Conservation (phyloP, 768 basidiomycete genomes). For the Lentinula lateritia region DNA sequence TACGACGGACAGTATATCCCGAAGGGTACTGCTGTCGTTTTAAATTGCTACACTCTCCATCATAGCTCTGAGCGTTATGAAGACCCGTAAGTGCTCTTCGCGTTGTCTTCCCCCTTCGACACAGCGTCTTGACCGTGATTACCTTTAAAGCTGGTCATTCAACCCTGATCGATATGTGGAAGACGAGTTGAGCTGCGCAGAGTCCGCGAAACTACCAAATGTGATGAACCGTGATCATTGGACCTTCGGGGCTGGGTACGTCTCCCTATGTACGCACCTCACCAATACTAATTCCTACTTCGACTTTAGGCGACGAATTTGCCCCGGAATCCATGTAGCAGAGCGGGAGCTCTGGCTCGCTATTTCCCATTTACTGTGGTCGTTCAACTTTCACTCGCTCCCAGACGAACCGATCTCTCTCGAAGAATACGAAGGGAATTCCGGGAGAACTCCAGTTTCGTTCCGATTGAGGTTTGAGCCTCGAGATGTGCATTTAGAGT, state of each 20-base stretch:
- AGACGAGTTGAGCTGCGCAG: slow-evolving; percentile 20
- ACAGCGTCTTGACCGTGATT: not conserved
- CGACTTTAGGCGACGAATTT: slow-evolving; percentile 19
- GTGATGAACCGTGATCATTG: slow-evolving; percentile 28
- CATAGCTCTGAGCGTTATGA: slow-evolving; percentile 22
- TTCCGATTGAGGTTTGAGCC: slow-evolving; percentile 16
- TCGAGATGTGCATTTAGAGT: slow-evolving; percentile 9
- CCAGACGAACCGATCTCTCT: slow-evolving; percentile 26
- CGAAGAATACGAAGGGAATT: slow-evolving; percentile 27
- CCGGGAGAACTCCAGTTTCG: slow-evolving; percentile 25
- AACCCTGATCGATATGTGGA: slow-evolving; percentile 30
- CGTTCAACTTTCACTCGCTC: slow-evolving; percentile 20
- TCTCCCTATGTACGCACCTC: not conserved
- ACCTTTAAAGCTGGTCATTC: slow-evolving; percentile 9
- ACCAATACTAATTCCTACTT: no score
- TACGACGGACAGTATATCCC: slow-evolving; percentile 27
- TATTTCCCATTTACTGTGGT: slow-evolving; percentile 29
- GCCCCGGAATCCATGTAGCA: slow-evolving; percentile 27
- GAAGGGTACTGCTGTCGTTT: slow-evolving; percentile 19
- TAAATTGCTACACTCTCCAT: slow-evolving; percentile 22
- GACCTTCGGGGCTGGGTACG: slow-evolving; percentile 32
- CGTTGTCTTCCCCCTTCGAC: not conserved
- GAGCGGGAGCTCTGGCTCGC: slow-evolving; percentile 30
- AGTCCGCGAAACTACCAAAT: slow-evolving; percentile 25
- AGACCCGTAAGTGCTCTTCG: slow-evolving; percentile 22